Base-by-base conservation (phyloP, 371 early-diverging fungal genomes). In the Pancytospora philotis region DNA sequence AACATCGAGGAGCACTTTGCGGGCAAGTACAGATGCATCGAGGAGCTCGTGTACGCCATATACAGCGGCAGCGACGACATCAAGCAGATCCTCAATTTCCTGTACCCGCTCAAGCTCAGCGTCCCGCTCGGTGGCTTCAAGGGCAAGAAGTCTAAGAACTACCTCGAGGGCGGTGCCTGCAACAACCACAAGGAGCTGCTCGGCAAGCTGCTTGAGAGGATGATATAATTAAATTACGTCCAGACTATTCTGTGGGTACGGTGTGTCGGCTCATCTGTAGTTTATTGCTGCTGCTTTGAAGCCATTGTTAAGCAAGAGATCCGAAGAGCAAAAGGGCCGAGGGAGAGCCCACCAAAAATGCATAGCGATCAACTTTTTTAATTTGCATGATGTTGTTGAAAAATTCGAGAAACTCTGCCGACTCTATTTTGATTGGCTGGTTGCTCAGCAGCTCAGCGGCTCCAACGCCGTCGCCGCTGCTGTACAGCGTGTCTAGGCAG, bases 21-120 rank as follows among this genome's bases (percentile, higher is more conserved):
- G n/a, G 98, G 97, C 81, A 87, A 90, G 84, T 88, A 81, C 83
- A 90, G 89, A 78, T 96, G 95, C 81, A 82, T 96, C 71, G 99
- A 98, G 85, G 97, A 97, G 76, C 83, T 98, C 71, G 87, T 96
- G 76, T 91, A 96, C 86, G 93, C 93, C 84, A 91, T 98, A 83
- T 89, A 84, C 86, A 92, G 94, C 62, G 95, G 94, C 75, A 93
- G 93, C 62, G 91, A 93, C 66, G 82, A 92, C 87, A 92, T 92
- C 86, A 91, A 91, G 85, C 85, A 86, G 77, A 95, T 90, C 80
- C 90, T 88, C 86, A 90, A 89, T 87, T 97, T 95, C 86, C 84
- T 98, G 80, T 93, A 93, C 91, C 92, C 98, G 79, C 94, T 98
- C 89, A 90, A 90, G 85, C 87, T 98, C 72, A 89, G 88, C 77